A percentile compares a stretch with the other conserved stretches of the same genome.
phyloP scores from a whole-genome alignment of 371 early-diverging fungal genomes.

The Saksenaea vasiformis region DNA sequence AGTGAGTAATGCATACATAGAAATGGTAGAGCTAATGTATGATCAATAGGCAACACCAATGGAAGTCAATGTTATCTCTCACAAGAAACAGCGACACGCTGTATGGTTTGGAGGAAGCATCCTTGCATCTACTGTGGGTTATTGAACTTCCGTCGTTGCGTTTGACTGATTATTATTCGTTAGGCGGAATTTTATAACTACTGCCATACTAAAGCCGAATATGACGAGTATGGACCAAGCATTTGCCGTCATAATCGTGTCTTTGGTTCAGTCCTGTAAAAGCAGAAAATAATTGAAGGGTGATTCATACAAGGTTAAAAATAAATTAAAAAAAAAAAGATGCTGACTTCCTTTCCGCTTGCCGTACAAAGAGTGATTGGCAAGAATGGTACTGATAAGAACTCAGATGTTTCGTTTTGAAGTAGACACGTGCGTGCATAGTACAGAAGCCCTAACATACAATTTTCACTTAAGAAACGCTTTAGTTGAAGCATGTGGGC shows the following conservation, averaged over 20 bases:
- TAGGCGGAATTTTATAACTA: slow-evolving; percentile 88
- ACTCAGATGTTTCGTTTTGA: no score
- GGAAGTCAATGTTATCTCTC: slow-evolving; percentile 96
- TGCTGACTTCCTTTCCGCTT: no score
- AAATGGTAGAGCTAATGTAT: neutral
- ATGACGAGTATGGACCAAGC: slow-evolving; percentile 97
- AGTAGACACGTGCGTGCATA: no score
- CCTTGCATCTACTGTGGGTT: slow-evolving; percentile 87
- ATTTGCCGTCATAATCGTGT: slow-evolving; percentile 95
- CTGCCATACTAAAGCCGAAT: slow-evolving; percentile 97
- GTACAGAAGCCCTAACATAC: no score
- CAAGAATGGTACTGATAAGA: no score
- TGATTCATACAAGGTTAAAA: slow-evolving; percentile 5
- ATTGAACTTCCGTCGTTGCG: neutral
- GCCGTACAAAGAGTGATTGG: no score
- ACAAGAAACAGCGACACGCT: slow-evolving; percentile 97
- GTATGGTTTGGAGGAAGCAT: slow-evolving; percentile 98
- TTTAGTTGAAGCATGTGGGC: no score
- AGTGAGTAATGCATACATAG: slow-evolving; percentile 22
- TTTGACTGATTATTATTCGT: slow-evolving; percentile 1
- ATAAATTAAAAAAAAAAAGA: neutral
- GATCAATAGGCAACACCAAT: slow-evolving; percentile 73
- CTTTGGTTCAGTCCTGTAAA: slow-evolving; percentile 66
- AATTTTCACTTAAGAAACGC: no score
- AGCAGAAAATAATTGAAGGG: neutral